These are phyloP conservation scores for Nepenthes alata DNA, from an alignment of 179 eudicot genomes.

Conservation along the genomic window DNA sequence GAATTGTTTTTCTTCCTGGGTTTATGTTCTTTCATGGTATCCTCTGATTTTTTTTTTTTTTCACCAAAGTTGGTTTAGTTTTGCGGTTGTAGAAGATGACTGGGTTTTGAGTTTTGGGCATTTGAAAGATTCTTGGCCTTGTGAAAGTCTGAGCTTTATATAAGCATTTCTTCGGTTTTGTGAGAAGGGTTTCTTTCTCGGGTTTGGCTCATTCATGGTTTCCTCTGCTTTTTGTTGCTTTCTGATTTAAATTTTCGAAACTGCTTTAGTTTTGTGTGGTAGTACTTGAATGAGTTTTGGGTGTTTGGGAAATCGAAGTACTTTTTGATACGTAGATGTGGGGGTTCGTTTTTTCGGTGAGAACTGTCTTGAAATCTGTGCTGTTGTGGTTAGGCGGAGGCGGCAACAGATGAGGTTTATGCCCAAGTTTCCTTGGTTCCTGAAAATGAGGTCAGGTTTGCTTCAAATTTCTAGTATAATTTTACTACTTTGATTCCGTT, in stretches of 20 bases:
- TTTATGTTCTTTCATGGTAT: too few species aligned
- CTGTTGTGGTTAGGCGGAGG: slow-evolving; percentile 48
- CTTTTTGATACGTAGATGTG: background rate
- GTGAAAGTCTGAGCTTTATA: background rate
- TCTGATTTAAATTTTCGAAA: background rate
- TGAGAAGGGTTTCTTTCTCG: too few species aligned
- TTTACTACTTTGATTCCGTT: background rate
- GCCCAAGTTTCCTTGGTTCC: slow-evolving; percentile 80
- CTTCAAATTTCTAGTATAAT: background rate
- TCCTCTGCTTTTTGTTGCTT: background rate
- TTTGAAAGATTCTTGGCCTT: slow-evolving; percentile 7
- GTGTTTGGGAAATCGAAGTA: background rate
- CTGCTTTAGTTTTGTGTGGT: background rate
- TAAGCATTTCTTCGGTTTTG: too few species aligned
- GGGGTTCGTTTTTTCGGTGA: background rate
- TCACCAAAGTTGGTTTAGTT: slow-evolving; percentile 3
- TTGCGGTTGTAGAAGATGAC: slow-evolving; percentile 5
- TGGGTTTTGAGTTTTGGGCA: slow-evolving; percentile 19
- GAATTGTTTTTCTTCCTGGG: background rate
- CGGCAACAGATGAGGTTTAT: slow-evolving; percentile 75
- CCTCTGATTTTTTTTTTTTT: too few species aligned
- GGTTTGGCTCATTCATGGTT: too few species aligned
- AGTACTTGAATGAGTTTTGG: background rate
- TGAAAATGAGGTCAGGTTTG: slow-evolving; percentile 50
- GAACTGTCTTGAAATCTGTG: background rate